Conservation (phyloP, 148 eudicot genomes). For the Euryodendron excelsum region DNA sequence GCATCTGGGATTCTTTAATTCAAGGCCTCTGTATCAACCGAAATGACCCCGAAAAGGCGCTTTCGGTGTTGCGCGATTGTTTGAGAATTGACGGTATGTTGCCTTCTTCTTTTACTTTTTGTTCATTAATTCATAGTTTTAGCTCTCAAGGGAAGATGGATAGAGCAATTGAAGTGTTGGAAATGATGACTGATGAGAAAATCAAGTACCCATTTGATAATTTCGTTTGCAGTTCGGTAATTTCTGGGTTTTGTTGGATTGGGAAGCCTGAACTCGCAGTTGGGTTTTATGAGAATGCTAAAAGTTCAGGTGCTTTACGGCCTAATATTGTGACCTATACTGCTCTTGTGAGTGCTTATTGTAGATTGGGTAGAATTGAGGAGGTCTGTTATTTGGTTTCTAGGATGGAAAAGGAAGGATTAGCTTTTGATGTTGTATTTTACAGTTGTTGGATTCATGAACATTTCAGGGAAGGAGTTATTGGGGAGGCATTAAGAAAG, state of each 20-base stretch:
- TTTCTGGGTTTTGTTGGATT: slow-evolving; percentile 51
- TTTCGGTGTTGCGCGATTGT: slow-evolving; percentile 28
- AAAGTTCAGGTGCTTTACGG: slow-evolving; percentile 23
- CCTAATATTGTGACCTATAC: slow-evolving; percentile 44
- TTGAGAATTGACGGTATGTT: slow-evolving; percentile 24
- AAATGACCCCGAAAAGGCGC: slow-evolving; percentile 43
- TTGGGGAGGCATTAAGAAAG: slow-evolving; percentile 30
- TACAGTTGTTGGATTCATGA: slow-evolving; percentile 46
- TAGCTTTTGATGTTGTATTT: slow-evolving; percentile 46
- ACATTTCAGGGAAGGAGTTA: slow-evolving; percentile 35
- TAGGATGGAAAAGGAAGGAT: slow-evolving; percentile 36
- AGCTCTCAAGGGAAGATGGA: slow-evolving; percentile 35
- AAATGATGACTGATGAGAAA: slow-evolving; percentile 38
- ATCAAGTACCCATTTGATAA: slow-evolving; percentile 37
- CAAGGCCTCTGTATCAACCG: slow-evolving; percentile 34
- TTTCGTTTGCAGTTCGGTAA: slow-evolving; percentile 47
- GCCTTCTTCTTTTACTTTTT: slow-evolving; percentile 44
- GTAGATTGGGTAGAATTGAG: slow-evolving; percentile 30
- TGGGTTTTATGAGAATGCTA: slow-evolving; percentile 43
- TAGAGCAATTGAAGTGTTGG: slow-evolving; percentile 41
- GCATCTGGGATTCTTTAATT: slow-evolving; percentile 32
- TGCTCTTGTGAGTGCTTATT: slow-evolving; percentile 35
- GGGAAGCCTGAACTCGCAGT: slow-evolving; percentile 50
- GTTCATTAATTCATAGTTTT: slow-evolving; percentile 34
- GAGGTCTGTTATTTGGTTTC: slow-evolving; percentile 30